These are phyloP conservation scores for Termitomyces sp. DNA, from an alignment of 768 basidiomycete species.

Conservation along the genomic window DNA sequence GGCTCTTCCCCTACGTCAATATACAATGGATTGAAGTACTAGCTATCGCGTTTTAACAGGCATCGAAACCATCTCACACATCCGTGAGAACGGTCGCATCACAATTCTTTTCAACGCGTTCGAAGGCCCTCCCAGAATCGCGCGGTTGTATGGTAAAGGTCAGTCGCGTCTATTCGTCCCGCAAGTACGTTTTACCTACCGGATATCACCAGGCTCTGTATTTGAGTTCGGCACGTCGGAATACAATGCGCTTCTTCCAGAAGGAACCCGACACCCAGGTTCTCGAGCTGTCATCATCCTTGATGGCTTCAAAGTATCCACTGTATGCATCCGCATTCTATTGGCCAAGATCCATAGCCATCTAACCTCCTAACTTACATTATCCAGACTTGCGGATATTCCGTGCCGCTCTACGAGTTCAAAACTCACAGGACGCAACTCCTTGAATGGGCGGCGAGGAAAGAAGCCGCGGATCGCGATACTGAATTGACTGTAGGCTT, in stretches of 20 bases:
- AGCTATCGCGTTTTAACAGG: constrained; percentile 19
- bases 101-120: constrained; percentile 64
- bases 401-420: constrained; percentile 60
- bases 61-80: constrained; percentile 41
- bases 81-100: constrained; percentile 60
- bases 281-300: constrained; percentile 60
- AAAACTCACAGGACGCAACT: constrained; percentile 53
- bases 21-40: neutral
- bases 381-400: constrained; percentile 62
- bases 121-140: constrained; percentile 54
- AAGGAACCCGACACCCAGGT: constrained; percentile 46
- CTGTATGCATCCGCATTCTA: constrained; percentile 26
- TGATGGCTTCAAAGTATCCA: constrained; percentile 55
- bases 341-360: neutral
- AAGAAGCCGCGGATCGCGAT: constrained; percentile 39
- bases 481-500: constrained; percentile 18
- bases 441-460: constrained; percentile 43
- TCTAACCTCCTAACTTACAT: neutral
- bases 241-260: constrained; percentile 50
- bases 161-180: constrained; percentile 11
- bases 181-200: constrained; percentile 1
- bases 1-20: constrained; percentile 14
- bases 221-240: constrained; percentile 63
- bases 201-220: constrained; percentile 40
- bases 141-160: constrained; percentile 62